Percentiles rank a stretch among this genome's conserved stretches.
phyloP scores from a whole-genome alignment of 139 green algal species.

The Auxenochlorella pyrenoidosa region DNA sequence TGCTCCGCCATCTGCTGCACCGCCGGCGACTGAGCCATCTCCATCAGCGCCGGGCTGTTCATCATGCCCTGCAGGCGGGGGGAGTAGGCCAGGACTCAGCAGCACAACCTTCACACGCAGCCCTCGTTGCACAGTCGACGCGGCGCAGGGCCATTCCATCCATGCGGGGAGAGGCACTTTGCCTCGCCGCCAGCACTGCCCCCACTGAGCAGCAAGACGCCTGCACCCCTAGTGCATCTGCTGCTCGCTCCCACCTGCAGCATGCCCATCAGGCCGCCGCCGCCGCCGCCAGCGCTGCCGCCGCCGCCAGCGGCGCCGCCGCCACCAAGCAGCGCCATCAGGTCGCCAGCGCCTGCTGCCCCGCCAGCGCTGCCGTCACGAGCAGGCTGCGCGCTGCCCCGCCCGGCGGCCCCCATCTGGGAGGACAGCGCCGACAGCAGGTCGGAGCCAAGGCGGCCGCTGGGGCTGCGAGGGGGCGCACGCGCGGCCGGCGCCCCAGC shows the following conservation, averaged over 20 bases:
- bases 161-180: no score
- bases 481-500: neutral
- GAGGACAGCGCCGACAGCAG: neutral
- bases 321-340: slow-evolving; percentile 8
- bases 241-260: neutral
- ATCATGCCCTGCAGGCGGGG: slow-evolving; percentile 9
- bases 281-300: slow-evolving; percentile 4
- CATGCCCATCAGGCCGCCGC: slow-evolving; percentile 37
- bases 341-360: neutral
- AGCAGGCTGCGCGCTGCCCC: neutral
- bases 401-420: neutral
- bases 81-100: no score
- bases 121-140: no score
- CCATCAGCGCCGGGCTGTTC: slow-evolving; percentile 29
- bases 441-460: neutral
- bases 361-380: neutral
- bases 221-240: no score
- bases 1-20: slow-evolving; percentile 48
- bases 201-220: no score
- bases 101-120: no score
- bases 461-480: neutral
- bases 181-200: no score
- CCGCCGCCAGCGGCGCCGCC: neutral
- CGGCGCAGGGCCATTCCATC: no score
- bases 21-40: slow-evolving; percentile 41